A percentile compares a stretch with the other conserved stretches of the same genome.
Conservation (phyloP, 352 stramenopile species). For the Globisporangium nagaii region DNA sequence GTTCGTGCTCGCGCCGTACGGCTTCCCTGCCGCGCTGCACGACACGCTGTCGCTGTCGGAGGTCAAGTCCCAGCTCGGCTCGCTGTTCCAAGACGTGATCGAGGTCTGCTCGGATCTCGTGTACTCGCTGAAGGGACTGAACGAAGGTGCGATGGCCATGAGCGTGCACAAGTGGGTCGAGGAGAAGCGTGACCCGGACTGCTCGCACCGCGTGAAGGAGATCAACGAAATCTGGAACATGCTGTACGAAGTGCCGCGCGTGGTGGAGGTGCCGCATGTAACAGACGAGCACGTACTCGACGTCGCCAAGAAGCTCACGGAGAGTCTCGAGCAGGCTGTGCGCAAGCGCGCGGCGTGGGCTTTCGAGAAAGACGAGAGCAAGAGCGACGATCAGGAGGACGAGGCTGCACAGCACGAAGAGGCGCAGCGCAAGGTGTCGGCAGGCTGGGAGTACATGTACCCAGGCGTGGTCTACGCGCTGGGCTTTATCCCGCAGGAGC, state of each 20-base stretch:
- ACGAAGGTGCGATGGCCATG: conserved; percentile 83
- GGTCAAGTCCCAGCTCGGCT: conserved; percentile 64
- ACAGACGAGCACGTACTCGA: conserved; percentile 38
- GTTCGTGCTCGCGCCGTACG: conserved; percentile 77
- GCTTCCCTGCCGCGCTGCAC: conserved; percentile 51
- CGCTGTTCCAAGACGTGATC: conserved; percentile 81
- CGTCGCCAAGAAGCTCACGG: conserved; percentile 36
- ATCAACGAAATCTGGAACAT: conserved; percentile 74
- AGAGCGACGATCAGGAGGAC: background rate
- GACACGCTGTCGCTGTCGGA: conserved; percentile 61
- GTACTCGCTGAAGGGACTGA: conserved; percentile 64
- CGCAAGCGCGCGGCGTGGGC: conserved; percentile 65
- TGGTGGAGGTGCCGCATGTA: conserved; percentile 68
- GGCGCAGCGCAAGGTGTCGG: conserved; percentile 10
- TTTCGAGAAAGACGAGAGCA: conserved; percentile 16
- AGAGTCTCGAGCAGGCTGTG: conserved; percentile 33
- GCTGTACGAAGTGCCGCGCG: conserved; percentile 51
- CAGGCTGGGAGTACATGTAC: conserved; percentile 61
- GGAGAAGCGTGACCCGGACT: conserved; percentile 61
- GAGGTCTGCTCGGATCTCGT: conserved; percentile 83
- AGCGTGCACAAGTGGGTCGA: conserved; percentile 86
- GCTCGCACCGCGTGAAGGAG: conserved; percentile 54
- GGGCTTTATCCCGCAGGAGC: conserved; percentile 48
- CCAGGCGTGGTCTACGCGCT: conserved; percentile 63
- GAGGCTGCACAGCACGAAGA: background rate